Conservation (phyloP, 2,329 filamentous ascomycete species). For the Shiraia sp. region DNA sequence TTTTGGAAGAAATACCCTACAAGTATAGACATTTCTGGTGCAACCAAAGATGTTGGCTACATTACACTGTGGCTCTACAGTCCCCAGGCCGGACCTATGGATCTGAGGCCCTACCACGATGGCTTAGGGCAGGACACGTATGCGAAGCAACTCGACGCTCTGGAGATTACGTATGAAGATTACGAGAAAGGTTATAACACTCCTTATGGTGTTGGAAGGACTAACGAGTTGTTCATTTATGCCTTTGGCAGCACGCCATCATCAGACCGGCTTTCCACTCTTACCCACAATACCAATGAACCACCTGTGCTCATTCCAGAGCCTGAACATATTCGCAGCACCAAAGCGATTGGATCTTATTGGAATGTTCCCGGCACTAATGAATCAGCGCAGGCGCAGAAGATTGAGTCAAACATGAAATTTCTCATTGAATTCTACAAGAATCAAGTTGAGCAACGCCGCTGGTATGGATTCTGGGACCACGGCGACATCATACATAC, state of each 20-base stretch:
- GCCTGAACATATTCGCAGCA: constrained; percentile 55
- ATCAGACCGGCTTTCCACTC: constrained; percentile 49
- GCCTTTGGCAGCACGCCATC: constrained; percentile 59
- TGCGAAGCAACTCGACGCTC: constrained; percentile 61
- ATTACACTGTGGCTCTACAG: constrained; percentile 66
- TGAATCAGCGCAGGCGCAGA: constrained; percentile 25
- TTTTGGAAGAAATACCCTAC: constrained; percentile 69
- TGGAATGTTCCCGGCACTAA: constrained; percentile 54
- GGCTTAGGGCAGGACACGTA: constrained; percentile 61
- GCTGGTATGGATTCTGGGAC: constrained; percentile 68
- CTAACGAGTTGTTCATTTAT: constrained; percentile 60
- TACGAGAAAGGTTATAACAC: constrained; percentile 61
- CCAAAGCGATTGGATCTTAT: constrained; percentile 59
- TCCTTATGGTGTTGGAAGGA: constrained; percentile 61
- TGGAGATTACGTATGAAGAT: constrained; percentile 67
- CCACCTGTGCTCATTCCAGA: constrained; percentile 58
- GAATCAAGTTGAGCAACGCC: constrained; percentile 58
- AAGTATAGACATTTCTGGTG: constrained; percentile 59
- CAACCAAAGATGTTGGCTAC: constrained; percentile 53
- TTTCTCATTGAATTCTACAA: constrained; percentile 62
- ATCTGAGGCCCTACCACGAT: constrained; percentile 62
- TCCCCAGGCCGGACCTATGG: constrained; percentile 59
- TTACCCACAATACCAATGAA: constrained; percentile 54
- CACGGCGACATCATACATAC: constrained; percentile 67
- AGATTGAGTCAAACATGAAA: constrained; percentile 58